Evolutionary conservation across 768 basidiomycete species (phyloP), one percentile per base, ranked within the genome.

Genomic region (Lentinula sp.): DNA sequence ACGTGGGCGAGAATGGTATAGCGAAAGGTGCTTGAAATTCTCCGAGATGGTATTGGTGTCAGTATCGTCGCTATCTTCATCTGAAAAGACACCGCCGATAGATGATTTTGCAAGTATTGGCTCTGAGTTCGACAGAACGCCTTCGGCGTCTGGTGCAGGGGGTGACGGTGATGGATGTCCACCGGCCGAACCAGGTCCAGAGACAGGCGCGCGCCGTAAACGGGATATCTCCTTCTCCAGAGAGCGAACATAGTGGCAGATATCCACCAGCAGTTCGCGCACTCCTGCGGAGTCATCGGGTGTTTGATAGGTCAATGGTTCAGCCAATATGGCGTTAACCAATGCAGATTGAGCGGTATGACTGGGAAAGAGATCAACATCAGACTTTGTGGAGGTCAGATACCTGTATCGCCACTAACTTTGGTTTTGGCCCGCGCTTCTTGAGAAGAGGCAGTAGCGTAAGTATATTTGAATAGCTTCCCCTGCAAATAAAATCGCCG

Each of bases 391-490:
- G 50, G 16, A 7, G 10, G 35, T 9, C n/a, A 32, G 32, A 31
- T 46, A 57, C 6, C 5, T 10, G 28, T 46, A 39, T n/a, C 3
- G 32, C n/a, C 8, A 50, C 50, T 21, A 7, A 40, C 73, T 73
- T 72, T 65, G 72, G 69, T 50, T 60, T 60, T 4, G 48, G 48
- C 6, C 59, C 59, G 6, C 59, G 59, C 40, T 60, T 60, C 59
- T 60, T 21, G 10, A 16, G 40, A 50, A 32, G 11, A 16, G 16
- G 16, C 63, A 45, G 7, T 48, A 13, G 18, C 23, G 37, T 43
- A 56, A 39, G 34, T 23, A 56, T 40, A 48, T 40, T 16, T 40
- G 13, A 32, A 34, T 51, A 16, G 8, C 9, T 13, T 11, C 18
- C 21, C 53, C 21, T 13, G 8, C 15, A 18, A 18, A 8, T 8